phyloP scores from a whole-genome alignment of 2,329 filamentous ascomycete species.

The Rosellinia necatrix region DNA sequence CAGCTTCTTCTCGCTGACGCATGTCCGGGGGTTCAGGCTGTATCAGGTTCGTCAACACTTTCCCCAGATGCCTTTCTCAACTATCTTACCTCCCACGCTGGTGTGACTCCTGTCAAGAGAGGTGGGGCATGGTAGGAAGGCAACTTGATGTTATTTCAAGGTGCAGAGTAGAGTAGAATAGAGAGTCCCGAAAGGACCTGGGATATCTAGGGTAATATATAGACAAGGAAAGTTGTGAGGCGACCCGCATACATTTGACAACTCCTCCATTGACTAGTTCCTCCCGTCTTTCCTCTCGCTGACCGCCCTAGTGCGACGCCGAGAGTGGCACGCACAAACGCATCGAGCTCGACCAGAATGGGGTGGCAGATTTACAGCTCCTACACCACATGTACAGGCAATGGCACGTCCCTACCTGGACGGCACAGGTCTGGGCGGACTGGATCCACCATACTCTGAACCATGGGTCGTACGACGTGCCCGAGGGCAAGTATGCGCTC shows the following conservation, averaged over 20 bases:
- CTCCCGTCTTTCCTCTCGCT: no score
- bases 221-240: no score
- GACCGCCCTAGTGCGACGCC: background rate
- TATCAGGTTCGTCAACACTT: background rate
- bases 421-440: background rate
- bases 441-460: background rate
- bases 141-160: no score
- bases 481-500: background rate
- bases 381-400: background rate
- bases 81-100: no score
- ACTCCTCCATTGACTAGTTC: no score
- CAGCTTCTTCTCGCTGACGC: constrained; percentile 4
- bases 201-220: no score
- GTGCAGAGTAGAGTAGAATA: no score
- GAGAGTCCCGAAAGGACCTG: no score
- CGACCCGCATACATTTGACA: no score
- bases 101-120: no score
- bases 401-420: background rate
- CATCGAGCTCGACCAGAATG: background rate
- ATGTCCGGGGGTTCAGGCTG: background rate
- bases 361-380: background rate
- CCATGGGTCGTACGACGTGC: background rate
- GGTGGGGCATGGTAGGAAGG: no score
- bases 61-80: background rate
- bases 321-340: background rate